These are phyloP conservation scores for Pseudopithomyces maydicus DNA, from an alignment of 2,329 filamentous ascomycete species.

Conservation along the genomic window DNA sequence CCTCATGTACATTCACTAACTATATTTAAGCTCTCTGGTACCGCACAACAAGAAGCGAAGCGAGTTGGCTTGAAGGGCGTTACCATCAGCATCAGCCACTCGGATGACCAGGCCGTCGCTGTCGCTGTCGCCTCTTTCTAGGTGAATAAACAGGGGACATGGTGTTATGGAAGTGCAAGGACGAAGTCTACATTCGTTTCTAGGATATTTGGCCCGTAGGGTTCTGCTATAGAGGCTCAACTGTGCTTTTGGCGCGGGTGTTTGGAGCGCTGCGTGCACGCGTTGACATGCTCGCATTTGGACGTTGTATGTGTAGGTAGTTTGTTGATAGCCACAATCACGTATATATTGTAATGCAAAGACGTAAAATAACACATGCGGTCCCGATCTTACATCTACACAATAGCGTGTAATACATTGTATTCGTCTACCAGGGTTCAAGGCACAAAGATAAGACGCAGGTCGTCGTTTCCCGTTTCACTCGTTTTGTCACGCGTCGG, in stretches of 20 bases:
- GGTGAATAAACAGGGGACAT: background rate
- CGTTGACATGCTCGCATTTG: background rate
- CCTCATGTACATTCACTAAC: slow-evolving; percentile 19
- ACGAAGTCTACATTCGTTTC: background rate
- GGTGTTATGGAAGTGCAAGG: background rate
- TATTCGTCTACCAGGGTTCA: background rate
- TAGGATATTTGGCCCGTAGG: background rate
- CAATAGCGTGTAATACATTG: too few species aligned
- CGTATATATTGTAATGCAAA: slow-evolving; percentile 6
- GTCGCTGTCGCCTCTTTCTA: slow-evolving; percentile 86
- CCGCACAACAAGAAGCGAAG: slow-evolving; percentile 81
- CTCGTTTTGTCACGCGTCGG: background rate
- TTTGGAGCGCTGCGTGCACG: background rate
- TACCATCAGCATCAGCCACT: slow-evolving; percentile 94
- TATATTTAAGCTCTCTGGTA: slow-evolving; percentile 74
- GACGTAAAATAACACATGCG: background rate
- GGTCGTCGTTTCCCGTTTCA: background rate
- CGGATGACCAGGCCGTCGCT: slow-evolving; percentile 90
- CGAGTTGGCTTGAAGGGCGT: slow-evolving; percentile 86
- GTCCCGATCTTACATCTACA: background rate
- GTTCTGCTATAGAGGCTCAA: background rate
- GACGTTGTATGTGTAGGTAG: background rate
- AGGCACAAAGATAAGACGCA: background rate
- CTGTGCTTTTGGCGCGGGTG: background rate
- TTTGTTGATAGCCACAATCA: background rate